Conservation (phyloP, 2,329 filamentous ascomycete genomes). For the Rutstroemia sp. region DNA sequence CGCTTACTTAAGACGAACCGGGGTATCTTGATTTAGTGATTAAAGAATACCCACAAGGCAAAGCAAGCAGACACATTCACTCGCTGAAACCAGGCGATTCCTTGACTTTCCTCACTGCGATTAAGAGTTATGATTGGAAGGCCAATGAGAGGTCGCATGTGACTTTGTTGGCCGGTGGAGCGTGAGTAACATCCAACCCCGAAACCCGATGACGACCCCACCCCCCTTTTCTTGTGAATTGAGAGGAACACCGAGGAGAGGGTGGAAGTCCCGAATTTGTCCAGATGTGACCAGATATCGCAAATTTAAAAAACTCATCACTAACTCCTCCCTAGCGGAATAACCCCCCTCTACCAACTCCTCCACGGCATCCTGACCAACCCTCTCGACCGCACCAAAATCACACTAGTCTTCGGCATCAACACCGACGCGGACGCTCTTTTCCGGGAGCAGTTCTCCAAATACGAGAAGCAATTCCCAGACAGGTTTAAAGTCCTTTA, state of each 20-base stretch:
- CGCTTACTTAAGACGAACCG: constrained; percentile 37
- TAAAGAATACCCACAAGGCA: constrained; percentile 61
- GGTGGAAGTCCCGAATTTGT: no score
- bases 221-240: no score
- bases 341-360: constrained; percentile 64
- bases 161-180: constrained; percentile 63
- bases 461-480: constrained; percentile 41
- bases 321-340: constrained; percentile 36
- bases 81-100: constrained; percentile 53
- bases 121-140: constrained; percentile 48
- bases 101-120: constrained; percentile 47
- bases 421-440: constrained; percentile 58
- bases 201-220: no score
- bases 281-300: no score
- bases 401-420: constrained; percentile 60
- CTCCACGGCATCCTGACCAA: constrained; percentile 54
- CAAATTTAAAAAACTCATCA: no score
- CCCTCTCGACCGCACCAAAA: constrained; percentile 51
- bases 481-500: constrained; percentile 51
- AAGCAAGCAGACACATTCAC: constrained; percentile 59
- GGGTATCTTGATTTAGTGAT: constrained; percentile 58
- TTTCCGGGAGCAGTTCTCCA: constrained; percentile 47
- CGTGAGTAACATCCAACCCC: background rate
- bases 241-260: no score
- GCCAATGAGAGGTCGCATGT: constrained; percentile 41